Conservation (phyloP, 352 stramenopile genomes). For the Phytophthora pini region DNA sequence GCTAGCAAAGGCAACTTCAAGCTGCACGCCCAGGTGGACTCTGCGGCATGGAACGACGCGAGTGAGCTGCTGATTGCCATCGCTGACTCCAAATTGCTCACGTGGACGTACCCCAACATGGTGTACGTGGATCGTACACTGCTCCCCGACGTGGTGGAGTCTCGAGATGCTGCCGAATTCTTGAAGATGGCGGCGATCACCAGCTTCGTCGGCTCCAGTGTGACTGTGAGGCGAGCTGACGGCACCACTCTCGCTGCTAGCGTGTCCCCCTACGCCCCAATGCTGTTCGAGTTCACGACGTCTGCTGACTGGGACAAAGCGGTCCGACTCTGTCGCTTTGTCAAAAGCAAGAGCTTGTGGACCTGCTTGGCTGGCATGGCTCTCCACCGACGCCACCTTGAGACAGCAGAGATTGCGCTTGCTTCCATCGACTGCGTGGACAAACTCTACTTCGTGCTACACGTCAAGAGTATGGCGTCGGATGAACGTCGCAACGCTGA, state of each 20-base stretch:
- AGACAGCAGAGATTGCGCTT: conserved; percentile 93
- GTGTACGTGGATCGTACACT: conserved; percentile 93
- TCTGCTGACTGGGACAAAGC: conserved; percentile 91
- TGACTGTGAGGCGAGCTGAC: conserved; percentile 89
- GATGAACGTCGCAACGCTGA: conserved; percentile 91
- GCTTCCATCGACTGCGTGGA: conserved; percentile 92
- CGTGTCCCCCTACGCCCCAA: conserved; percentile 80
- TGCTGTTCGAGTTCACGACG: conserved; percentile 90
- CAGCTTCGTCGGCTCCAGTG: conserved; percentile 85
- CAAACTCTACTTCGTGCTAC: conserved; percentile 94
- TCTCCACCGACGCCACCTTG: conserved; percentile 86
- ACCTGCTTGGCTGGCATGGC: conserved; percentile 92
- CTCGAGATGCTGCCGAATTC: conserved; percentile 80
- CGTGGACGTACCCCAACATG: conserved; percentile 93
- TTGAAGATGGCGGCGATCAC: conserved; percentile 87
- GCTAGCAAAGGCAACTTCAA: conserved; percentile 76
- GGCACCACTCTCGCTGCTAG: conserved; percentile 84
- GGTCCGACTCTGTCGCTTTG: conserved; percentile 91
- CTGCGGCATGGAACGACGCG: conserved; percentile 89
- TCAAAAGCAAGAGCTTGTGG: conserved; percentile 91
- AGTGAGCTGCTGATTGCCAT: conserved; percentile 90
- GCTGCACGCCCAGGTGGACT: conserved; percentile 92
- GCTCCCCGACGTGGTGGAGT: conserved; percentile 78
- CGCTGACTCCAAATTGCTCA: conserved; percentile 88
- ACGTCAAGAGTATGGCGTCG: conserved; percentile 86